A percentile compares a stretch with the other conserved stretches of the same genome.
phyloP scores from a whole-genome alignment of 176 grass and related monocot genomes.

The Phoenix roebelenii region DNA sequence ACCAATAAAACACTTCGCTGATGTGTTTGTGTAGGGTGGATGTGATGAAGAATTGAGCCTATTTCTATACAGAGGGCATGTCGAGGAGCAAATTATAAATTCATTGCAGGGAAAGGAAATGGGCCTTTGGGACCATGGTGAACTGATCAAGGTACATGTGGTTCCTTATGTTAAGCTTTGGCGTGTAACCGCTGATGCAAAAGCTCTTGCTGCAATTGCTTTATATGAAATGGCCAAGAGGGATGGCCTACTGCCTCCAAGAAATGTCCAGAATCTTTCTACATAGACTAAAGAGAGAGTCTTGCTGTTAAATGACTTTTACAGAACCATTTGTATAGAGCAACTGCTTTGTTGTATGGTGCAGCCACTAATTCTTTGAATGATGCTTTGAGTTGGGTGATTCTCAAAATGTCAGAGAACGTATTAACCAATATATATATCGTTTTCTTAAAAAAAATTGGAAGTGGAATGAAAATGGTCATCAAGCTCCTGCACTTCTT shows the following conservation, averaged over 20 bases:
- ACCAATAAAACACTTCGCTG: background rate
- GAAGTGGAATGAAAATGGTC: too few relatives aligned
- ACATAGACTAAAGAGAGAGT: too few relatives aligned
- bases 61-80: constrained; percentile 52
- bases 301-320: too few relatives aligned
- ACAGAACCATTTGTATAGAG: too few relatives aligned
- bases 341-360: too few relatives aligned
- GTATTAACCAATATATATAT: too few relatives aligned
- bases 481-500: too few relatives aligned
- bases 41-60: constrained; percentile 76
- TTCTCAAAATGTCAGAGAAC: too few relatives aligned
- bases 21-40: constrained; percentile 34
- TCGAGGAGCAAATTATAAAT: constrained; percentile 40
- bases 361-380: too few relatives aligned
- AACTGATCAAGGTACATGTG: constrained; percentile 71
- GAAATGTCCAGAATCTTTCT: too few relatives aligned
- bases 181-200: constrained; percentile 46
- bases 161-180: constrained; percentile 61
- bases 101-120: constrained; percentile 79
- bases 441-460: too few relatives aligned
- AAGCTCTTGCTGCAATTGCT: constrained; percentile 67
- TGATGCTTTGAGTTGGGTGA: too few relatives aligned
- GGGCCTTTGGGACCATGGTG: constrained; percentile 65
- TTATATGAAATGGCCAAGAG: constrained; percentile 87
- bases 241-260: constrained; percentile 42